A percentile compares a stretch with the other conserved stretches of the same genome.
These are phyloP conservation scores for Lasiosphaeria ovina DNA, from an alignment of 495 filamentous ascomycete species.

Conservation along the genomic window DNA sequence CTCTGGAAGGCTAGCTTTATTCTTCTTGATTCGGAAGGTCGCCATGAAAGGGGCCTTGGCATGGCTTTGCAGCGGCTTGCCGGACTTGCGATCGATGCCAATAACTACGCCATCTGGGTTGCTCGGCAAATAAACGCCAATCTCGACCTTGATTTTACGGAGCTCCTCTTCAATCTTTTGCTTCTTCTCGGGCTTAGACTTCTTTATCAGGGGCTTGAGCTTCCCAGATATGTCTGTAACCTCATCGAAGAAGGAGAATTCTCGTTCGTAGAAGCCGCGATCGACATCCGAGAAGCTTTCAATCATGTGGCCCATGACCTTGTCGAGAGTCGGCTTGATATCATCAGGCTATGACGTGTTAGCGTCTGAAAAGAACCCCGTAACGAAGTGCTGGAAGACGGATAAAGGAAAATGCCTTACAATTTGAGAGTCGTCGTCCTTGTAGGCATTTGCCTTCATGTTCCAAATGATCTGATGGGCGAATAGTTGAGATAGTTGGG, in stretches of 20 bases:
- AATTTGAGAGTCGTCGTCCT: constrained; percentile 88
- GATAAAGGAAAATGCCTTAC: constrained; percentile 50
- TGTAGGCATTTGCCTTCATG: constrained; percentile 98
- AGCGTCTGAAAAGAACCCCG: constrained; percentile 25
- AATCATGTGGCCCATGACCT: constrained; percentile 80
- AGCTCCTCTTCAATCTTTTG: constrained; percentile 98
- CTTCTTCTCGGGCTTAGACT: constrained; percentile 93
- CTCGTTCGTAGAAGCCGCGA: constrained; percentile 83
- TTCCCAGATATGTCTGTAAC: constrained; percentile 95
- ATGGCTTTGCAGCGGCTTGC: constrained; percentile 94
- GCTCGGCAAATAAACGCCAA: constrained; percentile 94
- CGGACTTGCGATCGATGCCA: constrained; percentile 95
- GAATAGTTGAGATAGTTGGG: constrained; percentile 92
- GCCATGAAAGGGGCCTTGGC: constrained; percentile 99
- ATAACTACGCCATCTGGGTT: constrained; percentile 97
- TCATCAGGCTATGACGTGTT: constrained; percentile 69
- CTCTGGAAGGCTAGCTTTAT: constrained; percentile 48
- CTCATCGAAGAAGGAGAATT: constrained; percentile 97
- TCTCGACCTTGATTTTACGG: constrained; percentile 91
- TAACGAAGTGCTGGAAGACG: background rate
- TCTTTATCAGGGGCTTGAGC: constrained; percentile 88
- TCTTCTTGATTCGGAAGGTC: constrained; percentile 93
- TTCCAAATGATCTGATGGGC: constrained; percentile 99
- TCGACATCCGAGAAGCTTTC: constrained; percentile 77
- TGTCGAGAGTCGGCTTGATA: constrained; percentile 89